Conservation (phyloP, 202 grass and related monocot genomes). For the Hordeum pubiflorum region DNA sequence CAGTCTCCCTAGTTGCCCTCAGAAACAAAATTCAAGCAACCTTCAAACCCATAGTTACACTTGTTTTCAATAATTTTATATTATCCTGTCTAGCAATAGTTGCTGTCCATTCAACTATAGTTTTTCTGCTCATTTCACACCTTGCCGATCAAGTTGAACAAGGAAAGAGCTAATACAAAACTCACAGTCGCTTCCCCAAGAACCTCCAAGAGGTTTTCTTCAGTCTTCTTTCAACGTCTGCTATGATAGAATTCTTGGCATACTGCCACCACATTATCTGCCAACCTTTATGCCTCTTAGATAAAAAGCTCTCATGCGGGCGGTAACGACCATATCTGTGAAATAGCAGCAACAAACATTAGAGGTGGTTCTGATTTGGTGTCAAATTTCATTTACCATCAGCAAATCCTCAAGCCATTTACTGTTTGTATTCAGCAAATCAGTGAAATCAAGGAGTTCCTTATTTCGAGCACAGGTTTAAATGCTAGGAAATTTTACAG, state of each 20-base stretch:
- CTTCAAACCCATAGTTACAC: slow-evolving; percentile 2
- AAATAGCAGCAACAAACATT: slow-evolving; percentile 19
- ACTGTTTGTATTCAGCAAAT: slow-evolving; percentile 10
- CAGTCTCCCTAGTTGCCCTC: slow-evolving; percentile 10
- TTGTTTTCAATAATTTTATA: neutral
- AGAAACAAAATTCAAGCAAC: slow-evolving; percentile 21
- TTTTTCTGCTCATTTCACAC: slow-evolving; percentile 16
- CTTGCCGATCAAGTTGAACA: slow-evolving; percentile 17
- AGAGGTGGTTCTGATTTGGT: neutral
- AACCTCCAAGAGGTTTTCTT: slow-evolving; percentile 72
- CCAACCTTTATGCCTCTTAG: slow-evolving; percentile 73
- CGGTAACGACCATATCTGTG: slow-evolving; percentile 85
- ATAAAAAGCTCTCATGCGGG: slow-evolving; percentile 63
- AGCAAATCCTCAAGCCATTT: neutral
- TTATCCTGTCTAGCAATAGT: slow-evolving; percentile 1
- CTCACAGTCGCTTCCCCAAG: slow-evolving; percentile 80
- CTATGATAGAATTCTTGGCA: slow-evolving; percentile 58
- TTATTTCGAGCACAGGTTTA: neutral
- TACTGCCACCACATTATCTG: slow-evolving; percentile 83
- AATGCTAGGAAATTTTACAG: neutral
- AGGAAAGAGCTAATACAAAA: slow-evolving; percentile 7
- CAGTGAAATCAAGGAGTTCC: slow-evolving; percentile 23
- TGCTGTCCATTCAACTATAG: neutral
- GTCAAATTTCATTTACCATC: neutral
- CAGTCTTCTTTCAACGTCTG: slow-evolving; percentile 65